phyloP scores from a whole-genome alignment of 225 moss, liverwort and hornwort species.

The Straminergon stramineum region DNA sequence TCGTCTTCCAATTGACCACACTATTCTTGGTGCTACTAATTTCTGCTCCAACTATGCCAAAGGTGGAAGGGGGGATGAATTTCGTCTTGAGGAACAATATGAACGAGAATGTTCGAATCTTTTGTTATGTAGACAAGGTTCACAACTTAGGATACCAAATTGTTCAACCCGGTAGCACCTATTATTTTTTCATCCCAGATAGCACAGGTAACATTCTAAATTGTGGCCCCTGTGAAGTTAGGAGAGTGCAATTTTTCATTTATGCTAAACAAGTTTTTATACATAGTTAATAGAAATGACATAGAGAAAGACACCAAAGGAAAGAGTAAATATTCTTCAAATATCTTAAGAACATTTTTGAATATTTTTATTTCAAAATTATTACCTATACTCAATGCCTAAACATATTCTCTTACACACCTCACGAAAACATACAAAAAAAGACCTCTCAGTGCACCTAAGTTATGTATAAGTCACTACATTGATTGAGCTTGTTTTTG shows the following conservation, averaged over 20 bases:
- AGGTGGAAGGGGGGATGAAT: background rate
- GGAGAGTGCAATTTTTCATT: fast-evolving
- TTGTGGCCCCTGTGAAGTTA: background rate
- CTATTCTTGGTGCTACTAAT: background rate
- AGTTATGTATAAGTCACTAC: fast-evolving
- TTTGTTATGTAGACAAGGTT: background rate
- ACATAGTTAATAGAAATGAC: background rate
- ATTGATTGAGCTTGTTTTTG: background rate
- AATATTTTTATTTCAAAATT: background rate
- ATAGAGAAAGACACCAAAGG: no score
- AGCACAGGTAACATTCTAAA: no score
- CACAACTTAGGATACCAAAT: background rate
- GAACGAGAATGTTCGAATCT: background rate
- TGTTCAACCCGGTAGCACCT: background rate
- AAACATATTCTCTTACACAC: background rate
- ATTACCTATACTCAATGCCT: fast-evolving
- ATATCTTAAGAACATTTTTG: fast-evolving
- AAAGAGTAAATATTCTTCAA: background rate
- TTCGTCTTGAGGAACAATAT: background rate
- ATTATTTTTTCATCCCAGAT: background rate
- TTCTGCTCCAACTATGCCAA: background rate
- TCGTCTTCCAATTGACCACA: background rate
- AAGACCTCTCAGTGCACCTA: background rate
- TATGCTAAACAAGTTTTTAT: background rate
- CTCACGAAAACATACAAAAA: no score